These are phyloP conservation scores for Yamadazyma blattariae DNA, from an alignment of 1,139 yeast species.

Conservation along the genomic window DNA sequence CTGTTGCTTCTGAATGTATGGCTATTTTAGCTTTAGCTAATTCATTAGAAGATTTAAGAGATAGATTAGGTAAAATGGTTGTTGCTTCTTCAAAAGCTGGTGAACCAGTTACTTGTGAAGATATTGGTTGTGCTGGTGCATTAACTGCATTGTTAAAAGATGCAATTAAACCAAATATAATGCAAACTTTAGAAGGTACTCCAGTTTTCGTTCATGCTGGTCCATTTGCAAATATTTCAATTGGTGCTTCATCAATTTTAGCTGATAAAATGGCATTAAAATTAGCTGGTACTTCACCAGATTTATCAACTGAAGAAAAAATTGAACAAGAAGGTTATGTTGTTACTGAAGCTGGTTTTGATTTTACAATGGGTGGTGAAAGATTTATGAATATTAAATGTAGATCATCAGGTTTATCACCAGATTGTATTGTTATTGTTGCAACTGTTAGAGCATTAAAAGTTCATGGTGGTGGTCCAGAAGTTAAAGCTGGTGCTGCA, in stretches of 20 bases:
- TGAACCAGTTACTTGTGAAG: constrained; percentile 93
- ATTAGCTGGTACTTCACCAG: constrained; percentile 71
- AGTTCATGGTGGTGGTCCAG: constrained; percentile 98
- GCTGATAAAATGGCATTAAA: constrained; percentile 96
- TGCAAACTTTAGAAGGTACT: constrained; percentile 98
- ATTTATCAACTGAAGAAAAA: constrained; percentile 47
- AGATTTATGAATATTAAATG: constrained; percentile 95
- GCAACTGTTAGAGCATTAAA: constrained; percentile 97
- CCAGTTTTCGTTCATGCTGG: constrained; percentile 99
- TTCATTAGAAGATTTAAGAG: constrained; percentile 82
- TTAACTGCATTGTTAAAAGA: constrained; percentile 93
- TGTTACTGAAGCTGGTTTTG: constrained; percentile 97
- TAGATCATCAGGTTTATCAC: constrained; percentile 85
- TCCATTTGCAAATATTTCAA: constrained; percentile 96
- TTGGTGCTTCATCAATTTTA: constrained; percentile 92
- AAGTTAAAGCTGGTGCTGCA: constrained; percentile 92
- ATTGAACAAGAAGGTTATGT: constrained; percentile 79
- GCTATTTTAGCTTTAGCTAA: constrained; percentile 91
- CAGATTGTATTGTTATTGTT: constrained; percentile 91
- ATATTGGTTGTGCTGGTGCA: constrained; percentile 97
- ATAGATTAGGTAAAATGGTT: constrained; percentile 87
- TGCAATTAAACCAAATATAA: constrained; percentile 94
- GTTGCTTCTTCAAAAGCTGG: constrained; percentile 82
- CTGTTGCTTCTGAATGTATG: constrained; percentile 98
- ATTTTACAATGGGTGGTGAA: constrained; percentile 99